Percentiles rank a stretch among this genome's conserved stretches.
Evolutionary conservation across 2,329 filamentous ascomycete species (phyloP).

Genomic region (Claviceps arundinis): DNA sequence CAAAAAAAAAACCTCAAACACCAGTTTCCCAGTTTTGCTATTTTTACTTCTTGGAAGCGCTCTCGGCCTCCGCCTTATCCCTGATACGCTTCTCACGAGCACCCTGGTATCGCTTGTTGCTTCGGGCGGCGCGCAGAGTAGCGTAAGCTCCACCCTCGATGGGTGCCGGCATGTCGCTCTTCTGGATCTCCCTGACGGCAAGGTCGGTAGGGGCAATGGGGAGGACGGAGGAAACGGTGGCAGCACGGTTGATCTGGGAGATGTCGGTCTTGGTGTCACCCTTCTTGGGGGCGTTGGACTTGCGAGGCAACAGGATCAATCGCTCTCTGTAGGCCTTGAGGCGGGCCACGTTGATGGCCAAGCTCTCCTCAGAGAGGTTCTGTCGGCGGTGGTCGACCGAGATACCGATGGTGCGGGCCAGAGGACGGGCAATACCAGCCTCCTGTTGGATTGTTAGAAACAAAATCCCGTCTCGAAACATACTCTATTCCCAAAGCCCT

Average conservation of each 20-base stretch:
- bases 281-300: constrained; percentile 85
- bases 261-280: constrained; percentile 80
- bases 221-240: constrained; percentile 37
- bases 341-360: constrained; percentile 88
- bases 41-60: constrained; percentile 68
- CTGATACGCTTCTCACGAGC: constrained; percentile 85
- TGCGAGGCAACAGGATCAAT: constrained; percentile 95
- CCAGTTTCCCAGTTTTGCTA: constrained; percentile 22
- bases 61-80: constrained; percentile 74
- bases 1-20: constrained; percentile 24
- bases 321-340: constrained; percentile 96
- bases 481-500: background rate
- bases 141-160: constrained; percentile 75
- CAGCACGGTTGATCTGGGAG: constrained; percentile 48
- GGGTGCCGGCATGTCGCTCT: constrained; percentile 63
- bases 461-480: background rate
- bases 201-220: constrained; percentile 58
- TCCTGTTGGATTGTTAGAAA: constrained; percentile 45
- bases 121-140: constrained; percentile 72
- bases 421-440: constrained; percentile 86
- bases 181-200: constrained; percentile 63
- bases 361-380: constrained; percentile 93
- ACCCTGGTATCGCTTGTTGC: constrained; percentile 69
- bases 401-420: constrained; percentile 94
- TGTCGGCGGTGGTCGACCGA: constrained; percentile 89